phyloP scores from a whole-genome alignment of 2,329 filamentous ascomycete species.

The Alternaria viburni region DNA sequence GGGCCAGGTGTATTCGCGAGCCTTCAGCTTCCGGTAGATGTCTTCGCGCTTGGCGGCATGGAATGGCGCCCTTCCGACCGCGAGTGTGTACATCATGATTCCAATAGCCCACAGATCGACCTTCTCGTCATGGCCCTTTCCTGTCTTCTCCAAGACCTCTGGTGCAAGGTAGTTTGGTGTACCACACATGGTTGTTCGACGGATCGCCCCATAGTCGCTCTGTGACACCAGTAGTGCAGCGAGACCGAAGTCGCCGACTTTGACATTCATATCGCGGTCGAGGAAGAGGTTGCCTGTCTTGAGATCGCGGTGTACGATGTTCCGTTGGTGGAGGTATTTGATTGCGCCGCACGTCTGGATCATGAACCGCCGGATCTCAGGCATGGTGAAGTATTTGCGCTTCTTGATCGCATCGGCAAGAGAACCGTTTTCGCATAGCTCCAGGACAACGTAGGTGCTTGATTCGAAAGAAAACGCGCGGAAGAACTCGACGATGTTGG shows the following conservation, averaged over 20 bases:
- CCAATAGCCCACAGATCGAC: conserved; percentile 98
- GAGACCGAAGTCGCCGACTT: conserved; percentile 96
- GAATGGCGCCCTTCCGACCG: conserved; percentile 94
- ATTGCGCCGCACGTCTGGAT: conserved; percentile 96
- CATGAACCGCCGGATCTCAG: conserved; percentile 91
- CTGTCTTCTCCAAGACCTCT: conserved; percentile 92
- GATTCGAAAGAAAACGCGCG: conserved; percentile 89
- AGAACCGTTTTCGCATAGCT: conserved; percentile 93
- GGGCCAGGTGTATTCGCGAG: conserved; percentile 82
- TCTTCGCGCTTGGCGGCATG: conserved; percentile 89
- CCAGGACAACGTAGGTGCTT: conserved; percentile 91
- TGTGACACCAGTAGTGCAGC: conserved; percentile 90
- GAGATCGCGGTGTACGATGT: conserved; percentile 93
- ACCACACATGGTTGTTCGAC: conserved; percentile 91
- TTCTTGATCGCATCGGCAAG: conserved; percentile 98
- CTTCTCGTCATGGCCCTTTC: conserved; percentile 94
- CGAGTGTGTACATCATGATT: conserved; percentile 98
- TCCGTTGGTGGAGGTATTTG: conserved; percentile 95
- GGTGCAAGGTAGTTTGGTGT: conserved; percentile 99
- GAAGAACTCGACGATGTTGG: conserved; percentile 94
- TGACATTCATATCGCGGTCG: conserved; percentile 93
- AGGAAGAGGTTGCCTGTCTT: conserved; percentile 99
- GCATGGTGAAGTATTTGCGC: conserved; percentile 86
- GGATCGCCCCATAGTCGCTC: conserved; percentile 79
- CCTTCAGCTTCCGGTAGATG: conserved; percentile 73